Percentiles rank a stretch among this genome's conserved stretches.
phyloP scores from a whole-genome alignment of 495 filamentous ascomycete species.

The Aspergillus wentii region DNA sequence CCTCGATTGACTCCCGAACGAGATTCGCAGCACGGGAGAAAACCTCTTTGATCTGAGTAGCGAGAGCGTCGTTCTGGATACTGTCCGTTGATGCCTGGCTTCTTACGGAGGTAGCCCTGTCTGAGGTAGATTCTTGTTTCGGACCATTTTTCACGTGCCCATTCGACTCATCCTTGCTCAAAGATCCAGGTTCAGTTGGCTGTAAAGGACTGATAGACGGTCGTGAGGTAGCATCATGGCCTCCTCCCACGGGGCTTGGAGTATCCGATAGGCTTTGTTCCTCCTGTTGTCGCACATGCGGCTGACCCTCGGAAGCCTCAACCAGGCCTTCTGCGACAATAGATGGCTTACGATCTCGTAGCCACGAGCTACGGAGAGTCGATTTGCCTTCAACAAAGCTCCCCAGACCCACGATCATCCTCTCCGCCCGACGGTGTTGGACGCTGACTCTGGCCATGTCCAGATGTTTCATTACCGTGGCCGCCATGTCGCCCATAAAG shows the following conservation, averaged over 20 bases:
- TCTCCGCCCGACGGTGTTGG: constrained; percentile 12
- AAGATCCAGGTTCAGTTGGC: no score
- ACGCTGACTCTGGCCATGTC: constrained; percentile 2
- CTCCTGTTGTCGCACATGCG: constrained; percentile 19
- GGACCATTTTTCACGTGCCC: background rate
- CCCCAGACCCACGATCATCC: constrained; percentile 26
- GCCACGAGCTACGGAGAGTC: constrained; percentile 22
- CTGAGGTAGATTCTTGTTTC: background rate
- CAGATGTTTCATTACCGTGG: constrained; percentile 23
- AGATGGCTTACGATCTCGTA: constrained; percentile 10
- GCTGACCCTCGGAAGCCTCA: constrained; percentile 14
- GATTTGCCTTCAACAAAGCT: constrained; percentile 26
- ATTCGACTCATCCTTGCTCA: background rate
- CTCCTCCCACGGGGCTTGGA: background rate
- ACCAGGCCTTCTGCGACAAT: constrained; percentile 5
- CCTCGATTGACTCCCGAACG: constrained; percentile 46
- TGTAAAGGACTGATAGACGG: no score
- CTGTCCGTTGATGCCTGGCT: constrained; percentile 4
- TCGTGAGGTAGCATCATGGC: background rate
- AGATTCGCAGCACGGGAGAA: constrained; percentile 39
- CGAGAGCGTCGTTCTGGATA: constrained; percentile 5
- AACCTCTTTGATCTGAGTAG: constrained; percentile 5
- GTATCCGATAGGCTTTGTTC: constrained; percentile 8
- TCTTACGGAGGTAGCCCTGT: no score
- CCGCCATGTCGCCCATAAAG: constrained; percentile 30